Evolutionary conservation across 2,329 filamentous ascomycete species (phyloP).

Genomic region (Ophiocordyceps unilateralis): DNA sequence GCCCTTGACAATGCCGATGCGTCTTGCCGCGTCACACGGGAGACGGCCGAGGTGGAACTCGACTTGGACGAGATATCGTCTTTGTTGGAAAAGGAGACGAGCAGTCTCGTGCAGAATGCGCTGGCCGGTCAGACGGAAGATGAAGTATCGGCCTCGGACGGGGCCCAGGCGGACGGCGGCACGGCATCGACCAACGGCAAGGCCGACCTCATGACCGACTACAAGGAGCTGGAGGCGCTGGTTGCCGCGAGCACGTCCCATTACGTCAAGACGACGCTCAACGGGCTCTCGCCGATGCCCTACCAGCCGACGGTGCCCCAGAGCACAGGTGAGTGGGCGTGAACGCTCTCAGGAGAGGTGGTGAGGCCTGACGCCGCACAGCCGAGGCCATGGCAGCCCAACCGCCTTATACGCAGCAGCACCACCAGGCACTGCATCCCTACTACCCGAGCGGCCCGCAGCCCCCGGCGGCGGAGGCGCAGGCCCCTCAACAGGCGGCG

Average conservation of each 20-base stretch:
- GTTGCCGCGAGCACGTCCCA: conserved; percentile 26
- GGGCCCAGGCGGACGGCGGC: conserved; percentile 7
- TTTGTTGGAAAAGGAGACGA: conserved; percentile 19
- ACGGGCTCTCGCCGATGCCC: conserved; percentile 23
- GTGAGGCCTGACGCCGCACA: too few species aligned
- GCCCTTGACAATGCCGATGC: too few species aligned
- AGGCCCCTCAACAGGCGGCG: conserved; percentile 6
- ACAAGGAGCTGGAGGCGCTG: conserved; percentile 24
- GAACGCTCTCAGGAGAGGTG: too few species aligned
- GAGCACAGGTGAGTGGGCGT: conserved; percentile 15
- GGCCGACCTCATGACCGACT: conserved; percentile 18
- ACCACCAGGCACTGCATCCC: conserved; percentile 17
- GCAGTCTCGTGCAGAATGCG: background rate
- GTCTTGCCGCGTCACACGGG: too few species aligned
- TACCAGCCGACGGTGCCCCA: conserved; percentile 24
- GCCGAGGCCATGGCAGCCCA: conserved; percentile 16
- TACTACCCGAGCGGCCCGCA: conserved; percentile 17
- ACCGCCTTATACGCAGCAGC: conserved; percentile 17
- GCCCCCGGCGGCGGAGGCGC: conserved; percentile 15
- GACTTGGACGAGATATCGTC: conserved; percentile 24
- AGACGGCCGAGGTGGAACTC: conserved; percentile 12
- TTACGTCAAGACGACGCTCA: conserved; percentile 25
- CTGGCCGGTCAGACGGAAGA: conserved; percentile 20
- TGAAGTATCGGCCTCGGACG: conserved; percentile 8
- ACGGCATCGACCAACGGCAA: conserved; percentile 13